Conservation (phyloP, 306 rosid genomes). For the Casuarina equisetifolia region DNA sequence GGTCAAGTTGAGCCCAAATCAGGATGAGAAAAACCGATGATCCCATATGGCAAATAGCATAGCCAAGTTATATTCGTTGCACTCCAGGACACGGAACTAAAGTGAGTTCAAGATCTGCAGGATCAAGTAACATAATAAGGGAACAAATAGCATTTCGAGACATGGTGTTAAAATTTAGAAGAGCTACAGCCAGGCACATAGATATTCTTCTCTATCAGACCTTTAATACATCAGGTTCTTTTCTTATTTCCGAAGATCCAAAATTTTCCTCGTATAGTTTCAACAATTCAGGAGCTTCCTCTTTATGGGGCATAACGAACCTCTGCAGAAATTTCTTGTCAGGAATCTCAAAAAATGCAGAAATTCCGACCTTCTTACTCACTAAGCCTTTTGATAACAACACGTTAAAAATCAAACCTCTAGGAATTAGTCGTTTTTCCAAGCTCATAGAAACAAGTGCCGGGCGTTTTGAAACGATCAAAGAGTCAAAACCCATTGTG, state of each 20-base stretch:
- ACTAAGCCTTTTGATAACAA: conserved; percentile 36
- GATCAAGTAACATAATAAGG: too few species aligned
- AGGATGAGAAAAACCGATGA: background rate
- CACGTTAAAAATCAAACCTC: conserved; percentile 32
- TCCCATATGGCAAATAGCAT: background rate
- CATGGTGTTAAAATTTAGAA: too few species aligned
- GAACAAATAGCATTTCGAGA: too few species aligned
- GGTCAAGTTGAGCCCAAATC: background rate
- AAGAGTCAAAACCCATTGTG: conserved; percentile 30
- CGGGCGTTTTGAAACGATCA: conserved; percentile 18
- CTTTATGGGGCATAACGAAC: conserved; percentile 21
- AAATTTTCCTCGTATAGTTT: conserved; percentile 24
- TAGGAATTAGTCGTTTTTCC: conserved; percentile 44
- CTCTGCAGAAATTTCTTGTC: conserved; percentile 24
- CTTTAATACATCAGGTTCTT: background rate
- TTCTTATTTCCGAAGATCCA: background rate
- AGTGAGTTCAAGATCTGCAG: too few species aligned
- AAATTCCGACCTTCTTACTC: conserved; percentile 1
- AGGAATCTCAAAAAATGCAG: background rate
- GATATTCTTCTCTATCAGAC: too few species aligned
- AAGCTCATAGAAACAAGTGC: conserved; percentile 22
- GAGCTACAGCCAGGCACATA: too few species aligned
- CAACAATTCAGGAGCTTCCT: conserved; percentile 31
- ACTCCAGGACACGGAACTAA: too few species aligned
- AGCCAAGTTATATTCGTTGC: background rate